Evolutionary conservation across 257 asterid genomes (phyloP), one percentile per base, ranked within the genome.

Genomic region (Ehretia macrophylla): DNA sequence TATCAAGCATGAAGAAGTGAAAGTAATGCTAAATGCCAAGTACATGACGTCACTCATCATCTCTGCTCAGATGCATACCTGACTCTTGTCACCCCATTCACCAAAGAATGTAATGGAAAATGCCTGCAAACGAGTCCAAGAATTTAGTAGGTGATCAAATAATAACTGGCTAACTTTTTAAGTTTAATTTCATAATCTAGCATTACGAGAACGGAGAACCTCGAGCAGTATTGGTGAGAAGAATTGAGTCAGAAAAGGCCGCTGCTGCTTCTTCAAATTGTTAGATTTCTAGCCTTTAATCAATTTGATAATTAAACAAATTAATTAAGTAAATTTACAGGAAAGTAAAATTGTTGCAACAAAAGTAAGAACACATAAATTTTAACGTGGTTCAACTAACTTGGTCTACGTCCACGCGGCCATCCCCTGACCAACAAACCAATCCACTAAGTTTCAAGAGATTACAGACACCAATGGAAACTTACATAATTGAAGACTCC

Each of bases 31-130:
- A 11, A 49, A 49, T 49, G 54, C 35, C 35, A 27, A 27, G 4
- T 27, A 27, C 35, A 27, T 27, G 35, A 27, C 3, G 35, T 6
- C 35, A 27, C 35, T 27, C 6, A 6, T 32, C 23, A n/a, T 38
- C 17, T 46, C 21, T 37, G 17, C 27, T 32, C 20, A 37, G 22
- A 42, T 20, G 65, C 42, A 62, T 78, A 92, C 99, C 88, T 92
- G 99, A 72, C 97, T 93, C 81, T 83, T 93, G 75, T 93, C 99
- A 14, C 97, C 99, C 92, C 90, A 93, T 85, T 93, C 99, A 51
- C 99, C 97, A 51, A 93, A 93, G 83, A 93, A 89, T 47, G 99
- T 93, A 70, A 93, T 89, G 58, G 99, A 93, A 71, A 93, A 93
- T 14, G 99, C 99, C 97, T 93, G 69, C 71, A 75, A 21, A 52